Evolutionary conservation across 2,329 filamentous ascomycete species (phyloP).

Genomic region (Passalora sequoiae): DNA sequence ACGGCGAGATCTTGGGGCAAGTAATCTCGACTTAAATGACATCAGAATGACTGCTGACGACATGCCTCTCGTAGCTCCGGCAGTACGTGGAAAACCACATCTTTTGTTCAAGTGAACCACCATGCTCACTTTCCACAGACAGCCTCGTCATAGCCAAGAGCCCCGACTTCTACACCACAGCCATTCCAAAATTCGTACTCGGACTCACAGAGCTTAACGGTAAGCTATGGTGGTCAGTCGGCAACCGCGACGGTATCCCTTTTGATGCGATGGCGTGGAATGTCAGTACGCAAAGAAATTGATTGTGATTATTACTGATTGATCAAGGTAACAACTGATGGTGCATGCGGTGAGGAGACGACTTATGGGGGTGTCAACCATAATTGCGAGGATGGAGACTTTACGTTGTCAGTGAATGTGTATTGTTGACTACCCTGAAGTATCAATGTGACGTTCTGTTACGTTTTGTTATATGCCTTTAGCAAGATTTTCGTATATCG

Average conservation of each 20-base stretch:
- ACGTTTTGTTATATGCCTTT: not conserved
- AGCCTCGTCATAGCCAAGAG: constrained; percentile 28
- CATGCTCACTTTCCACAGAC: constrained; percentile 14
- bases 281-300: constrained; percentile 9
- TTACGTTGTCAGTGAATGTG: constrained; percentile 2
- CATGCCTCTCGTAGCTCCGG: constrained; percentile 19
- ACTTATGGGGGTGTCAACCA: not conserved
- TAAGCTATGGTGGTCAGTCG: constrained; percentile 29
- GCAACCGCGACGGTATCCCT: constrained; percentile 26
- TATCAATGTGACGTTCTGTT: too few relatives aligned
- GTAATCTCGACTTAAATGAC: constrained; percentile 13
- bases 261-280: constrained; percentile 22
- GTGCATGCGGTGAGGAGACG: constrained; percentile 2
- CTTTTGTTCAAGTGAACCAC: constrained; percentile 25
- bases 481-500: too few relatives aligned
- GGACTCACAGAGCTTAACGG: constrained; percentile 21
- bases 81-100: constrained; percentile 18
- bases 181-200: constrained; percentile 26
- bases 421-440: too few relatives aligned
- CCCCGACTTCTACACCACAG: constrained; percentile 22
- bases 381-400: constrained; percentile 8
- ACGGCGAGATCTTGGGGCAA: not conserved
- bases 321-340: constrained; percentile 1
- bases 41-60: constrained; percentile 10
- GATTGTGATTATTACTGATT: not conserved